Base-by-base conservation (phyloP, 768 basidiomycete species). In the Pholiota molesta region DNA sequence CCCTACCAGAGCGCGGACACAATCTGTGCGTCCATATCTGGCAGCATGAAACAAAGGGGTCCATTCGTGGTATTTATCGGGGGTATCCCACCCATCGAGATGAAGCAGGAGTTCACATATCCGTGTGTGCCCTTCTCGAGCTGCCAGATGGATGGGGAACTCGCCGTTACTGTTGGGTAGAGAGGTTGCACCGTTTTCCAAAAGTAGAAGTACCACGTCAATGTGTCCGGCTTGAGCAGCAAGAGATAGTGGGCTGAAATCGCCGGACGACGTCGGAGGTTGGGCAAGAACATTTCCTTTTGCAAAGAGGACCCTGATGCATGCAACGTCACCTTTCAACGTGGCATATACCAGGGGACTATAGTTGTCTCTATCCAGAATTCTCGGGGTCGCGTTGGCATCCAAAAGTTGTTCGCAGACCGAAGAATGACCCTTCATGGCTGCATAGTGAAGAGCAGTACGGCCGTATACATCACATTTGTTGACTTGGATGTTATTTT, bases 31-130 rank as follows among this genome's bases (percentile, higher is more conserved):
- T 1, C 96, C 95, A 64, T 94, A 90, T 39, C 94, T 89, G 5
- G 95, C 90, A 2, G 97, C 95, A 74, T 99, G 96, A 71, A 96
- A 95, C 47, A 99, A 81, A 26, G 97, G 97, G 7, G 96, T 99
- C 95, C 97, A 98, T 73, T 97, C 94, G 71, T 97, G 92, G 74
- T 97, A 99, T 75, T 96, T 99, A 81, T 99, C 97, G 1, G 90
- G 88, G 8, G 85, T 81, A 74, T 94, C 94, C 87, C 89, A 94
- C 40, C 88, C 94, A 53, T 86, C 89, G 42, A 86, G 86, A 31
- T 79, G 79, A 4, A 95, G 77, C 35, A 99, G 84, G 7, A 94
- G 74, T 61, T 77, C 81, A 73, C 96, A 97, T 19, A 97, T 86
- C n/a, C 88, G 85, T 8, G 83, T 84, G 65, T 97, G 95, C 3